Conservation (phyloP, 345 rosid species). For the Odontarrhena argentea region DNA sequence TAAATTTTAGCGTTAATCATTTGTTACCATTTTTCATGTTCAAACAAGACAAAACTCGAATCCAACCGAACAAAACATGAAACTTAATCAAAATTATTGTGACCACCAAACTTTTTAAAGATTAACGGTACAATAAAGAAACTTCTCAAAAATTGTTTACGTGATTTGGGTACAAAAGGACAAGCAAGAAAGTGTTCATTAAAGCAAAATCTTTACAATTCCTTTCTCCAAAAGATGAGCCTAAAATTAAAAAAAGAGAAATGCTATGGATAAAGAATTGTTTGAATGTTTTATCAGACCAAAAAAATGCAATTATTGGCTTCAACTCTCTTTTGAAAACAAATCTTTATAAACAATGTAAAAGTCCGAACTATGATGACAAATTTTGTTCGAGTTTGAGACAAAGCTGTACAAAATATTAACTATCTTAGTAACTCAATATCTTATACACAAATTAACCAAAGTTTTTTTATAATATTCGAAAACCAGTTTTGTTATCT, state of each 20-base stretch:
- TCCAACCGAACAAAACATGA: too few relatives aligned
- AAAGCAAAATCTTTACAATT: slow-evolving; percentile 25
- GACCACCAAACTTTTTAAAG: background rate
- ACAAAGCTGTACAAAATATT: background rate
- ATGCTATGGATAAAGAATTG: background rate
- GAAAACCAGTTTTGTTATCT: too few relatives aligned
- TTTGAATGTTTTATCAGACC: slow-evolving; percentile 26
- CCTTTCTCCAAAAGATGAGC: slow-evolving; percentile 40
- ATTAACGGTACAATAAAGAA: slow-evolving; percentile 12
- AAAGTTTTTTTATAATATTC: too few relatives aligned
- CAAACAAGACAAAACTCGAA: too few relatives aligned
- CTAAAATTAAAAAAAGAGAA: slow-evolving; percentile 12
- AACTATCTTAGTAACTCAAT: background rate
- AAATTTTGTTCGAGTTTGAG: background rate
- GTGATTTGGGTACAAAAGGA: slow-evolving; percentile 19
- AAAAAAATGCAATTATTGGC: background rate
- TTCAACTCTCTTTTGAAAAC: background rate
- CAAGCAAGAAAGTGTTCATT: slow-evolving; percentile 22
- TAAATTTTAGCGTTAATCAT: too few relatives aligned
- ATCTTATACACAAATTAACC: slow-evolving; percentile 5
- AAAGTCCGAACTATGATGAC: background rate
- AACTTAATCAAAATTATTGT: too few relatives aligned
- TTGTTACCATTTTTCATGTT: too few relatives aligned
- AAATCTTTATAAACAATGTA: background rate
- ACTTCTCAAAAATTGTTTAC: slow-evolving; percentile 4